These are phyloP conservation scores for Dactylellina leptospora DNA, from an alignment of 2,329 filamentous ascomycete species.

Conservation along the genomic window DNA sequence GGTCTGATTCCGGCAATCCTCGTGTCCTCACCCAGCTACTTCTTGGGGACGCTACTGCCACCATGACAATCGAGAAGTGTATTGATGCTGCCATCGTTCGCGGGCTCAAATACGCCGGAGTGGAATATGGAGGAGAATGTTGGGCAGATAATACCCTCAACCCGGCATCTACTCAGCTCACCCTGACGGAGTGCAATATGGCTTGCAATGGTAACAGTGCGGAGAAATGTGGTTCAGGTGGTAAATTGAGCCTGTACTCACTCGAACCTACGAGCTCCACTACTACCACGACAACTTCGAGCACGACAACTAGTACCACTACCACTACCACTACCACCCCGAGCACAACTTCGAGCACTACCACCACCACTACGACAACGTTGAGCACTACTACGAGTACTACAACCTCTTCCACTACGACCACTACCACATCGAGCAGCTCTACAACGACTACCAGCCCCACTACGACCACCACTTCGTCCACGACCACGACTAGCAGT, in stretches of 20 bases:
- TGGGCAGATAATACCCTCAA: conserved; percentile 24
- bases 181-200: conserved; percentile 64
- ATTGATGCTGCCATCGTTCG: conserved; percentile 56
- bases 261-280: conserved; percentile 47
- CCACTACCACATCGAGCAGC: conserved; percentile 9
- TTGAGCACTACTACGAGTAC: conserved; percentile 24
- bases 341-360: conserved; percentile 20
- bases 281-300: conserved; percentile 16
- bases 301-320: conserved; percentile 54
- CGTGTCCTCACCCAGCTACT: conserved; percentile 16
- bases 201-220: conserved; percentile 65
- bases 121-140: conserved; percentile 58
- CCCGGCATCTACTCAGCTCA: not conserved
- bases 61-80: conserved; percentile 60
- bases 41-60: not conserved
- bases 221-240: conserved; percentile 67
- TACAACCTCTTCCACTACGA: conserved; percentile 36
- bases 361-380: conserved; percentile 29
- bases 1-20: conserved; percentile 1
- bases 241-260: conserved; percentile 60
- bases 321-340: conserved; percentile 48
- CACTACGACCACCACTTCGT: not conserved
- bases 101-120: conserved; percentile 59
- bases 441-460: not conserved
- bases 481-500: conserved; percentile 2